Evolutionary conservation across 345 rosid species (phyloP).

Genomic region (Citropsis articulata): DNA sequence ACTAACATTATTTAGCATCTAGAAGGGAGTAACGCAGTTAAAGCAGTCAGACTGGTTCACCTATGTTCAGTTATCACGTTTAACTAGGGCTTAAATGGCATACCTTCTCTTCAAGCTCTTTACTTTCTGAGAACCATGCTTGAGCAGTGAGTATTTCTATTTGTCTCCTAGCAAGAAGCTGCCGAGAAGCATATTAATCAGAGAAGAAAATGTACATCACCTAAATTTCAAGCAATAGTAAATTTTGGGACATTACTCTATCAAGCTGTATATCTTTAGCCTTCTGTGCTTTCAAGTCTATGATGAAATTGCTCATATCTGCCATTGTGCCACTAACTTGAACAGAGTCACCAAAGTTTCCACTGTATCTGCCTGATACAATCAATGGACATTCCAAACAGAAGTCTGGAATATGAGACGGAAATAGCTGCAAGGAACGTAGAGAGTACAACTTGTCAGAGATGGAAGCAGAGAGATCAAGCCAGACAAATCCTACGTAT

Average conservation of each 20-base stretch:
- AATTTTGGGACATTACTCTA: constrained; percentile 33
- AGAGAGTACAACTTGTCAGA: constrained; percentile 17
- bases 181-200: constrained; percentile 14
- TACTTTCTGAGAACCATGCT: constrained; percentile 71
- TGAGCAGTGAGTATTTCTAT: constrained; percentile 68
- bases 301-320: constrained; percentile 45
- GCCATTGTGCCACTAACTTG: constrained; percentile 58
- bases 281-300: constrained; percentile 60
- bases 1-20: neutral
- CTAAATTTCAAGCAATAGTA: neutral
- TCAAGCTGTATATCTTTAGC: constrained; percentile 61
- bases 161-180: constrained; percentile 75
- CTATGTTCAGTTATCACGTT: neutral
- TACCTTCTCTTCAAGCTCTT: constrained; percentile 75
- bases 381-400: constrained; percentile 57
- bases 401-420: constrained; percentile 62
- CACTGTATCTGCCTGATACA: constrained; percentile 68
- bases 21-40: neutral
- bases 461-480: neutral
- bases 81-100: neutral
- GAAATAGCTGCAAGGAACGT: constrained; percentile 49
- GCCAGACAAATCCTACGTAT: neutral
- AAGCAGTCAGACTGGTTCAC: neutral
- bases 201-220: neutral
- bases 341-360: constrained; percentile 56